Evolutionary conservation across 257 asterid species (phyloP).

Genomic region (Plectranthus barbatus): DNA sequence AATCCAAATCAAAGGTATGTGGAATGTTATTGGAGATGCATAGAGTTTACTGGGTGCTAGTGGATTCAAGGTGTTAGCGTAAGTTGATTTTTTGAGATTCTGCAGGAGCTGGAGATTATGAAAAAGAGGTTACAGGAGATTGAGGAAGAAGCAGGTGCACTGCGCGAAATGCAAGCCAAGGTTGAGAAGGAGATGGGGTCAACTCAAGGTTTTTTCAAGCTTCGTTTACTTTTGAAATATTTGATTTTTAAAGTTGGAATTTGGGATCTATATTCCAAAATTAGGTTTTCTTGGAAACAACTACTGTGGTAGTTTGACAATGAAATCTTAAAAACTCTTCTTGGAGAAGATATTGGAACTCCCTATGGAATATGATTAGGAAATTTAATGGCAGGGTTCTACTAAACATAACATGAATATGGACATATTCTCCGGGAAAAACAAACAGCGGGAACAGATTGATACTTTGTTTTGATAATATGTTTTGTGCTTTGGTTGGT

Average conservation of each 20-base stretch:
- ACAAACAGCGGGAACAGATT: neutral
- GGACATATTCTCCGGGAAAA: too few relatives aligned
- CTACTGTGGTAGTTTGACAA: neutral
- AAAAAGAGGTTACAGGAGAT: constrained; percentile 69
- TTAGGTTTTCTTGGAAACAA: neutral
- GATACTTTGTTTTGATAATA: neutral
- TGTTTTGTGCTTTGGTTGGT: neutral
- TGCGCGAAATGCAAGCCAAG: constrained; percentile 77
- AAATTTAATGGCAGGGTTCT: neutral
- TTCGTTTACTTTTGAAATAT: constrained; percentile 5
- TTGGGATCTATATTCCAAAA: constrained; percentile 1
- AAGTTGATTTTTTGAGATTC: neutral
- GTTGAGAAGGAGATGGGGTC: constrained; percentile 69
- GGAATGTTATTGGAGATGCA: neutral
- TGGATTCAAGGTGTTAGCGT: neutral
- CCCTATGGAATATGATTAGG: neutral
- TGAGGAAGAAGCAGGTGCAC: constrained; percentile 84
- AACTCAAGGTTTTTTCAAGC: constrained; percentile 41
- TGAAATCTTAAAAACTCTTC: neutral
- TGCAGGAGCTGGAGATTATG: constrained; percentile 69
- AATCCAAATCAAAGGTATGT: constrained; percentile 36
- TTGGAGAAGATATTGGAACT: neutral
- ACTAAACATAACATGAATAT: too few relatives aligned
- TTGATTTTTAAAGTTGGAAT: constrained; percentile 1
- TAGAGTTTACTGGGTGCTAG: neutral